phyloP scores from a whole-genome alignment of 768 basidiomycete species.

The Hygrocybe coccinea region DNA sequence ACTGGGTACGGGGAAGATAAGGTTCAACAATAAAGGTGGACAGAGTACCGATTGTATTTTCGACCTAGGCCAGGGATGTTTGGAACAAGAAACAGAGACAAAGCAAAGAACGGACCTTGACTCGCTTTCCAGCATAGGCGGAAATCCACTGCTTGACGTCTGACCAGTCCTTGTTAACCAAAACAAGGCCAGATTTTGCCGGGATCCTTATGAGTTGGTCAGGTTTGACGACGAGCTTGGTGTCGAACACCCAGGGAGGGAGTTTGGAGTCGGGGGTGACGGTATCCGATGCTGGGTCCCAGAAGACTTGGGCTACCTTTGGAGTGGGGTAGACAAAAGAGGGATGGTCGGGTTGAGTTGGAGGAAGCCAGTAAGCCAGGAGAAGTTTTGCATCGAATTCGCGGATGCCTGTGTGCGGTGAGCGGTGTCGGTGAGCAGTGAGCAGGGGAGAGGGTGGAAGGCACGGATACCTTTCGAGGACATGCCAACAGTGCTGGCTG shows the following conservation, averaged over 20 bases:
- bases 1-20: slow-evolving; percentile 94
- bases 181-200: slow-evolving; percentile 94
- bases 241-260: slow-evolving; percentile 77
- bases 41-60: slow-evolving; percentile 88
- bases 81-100: too few species aligned
- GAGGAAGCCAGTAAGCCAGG: slow-evolving; percentile 86
- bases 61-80: slow-evolving; percentile 60
- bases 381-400: slow-evolving; percentile 99
- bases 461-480: background rate
- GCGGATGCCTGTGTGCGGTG: slow-evolving; percentile 54
- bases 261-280: slow-evolving; percentile 52
- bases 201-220: slow-evolving; percentile 99
- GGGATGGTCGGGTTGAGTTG: slow-evolving; percentile 52
- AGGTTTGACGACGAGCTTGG: slow-evolving; percentile 91
- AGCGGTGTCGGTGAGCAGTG: too few species aligned
- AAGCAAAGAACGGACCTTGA: slow-evolving; percentile 85
- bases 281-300: slow-evolving; percentile 64
- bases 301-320: slow-evolving; percentile 85
- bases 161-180: slow-evolving; percentile 93
- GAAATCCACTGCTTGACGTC: slow-evolving; percentile 74
- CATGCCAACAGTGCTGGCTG: too few species aligned
- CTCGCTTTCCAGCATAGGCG: slow-evolving; percentile 83
- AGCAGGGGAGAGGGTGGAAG: background rate
- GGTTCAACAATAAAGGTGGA: slow-evolving; percentile 99
- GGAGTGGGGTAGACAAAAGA: slow-evolving; percentile 57